Evolutionary conservation across 306 rosid species (phyloP).

Genomic region (Comarum palustre): DNA sequence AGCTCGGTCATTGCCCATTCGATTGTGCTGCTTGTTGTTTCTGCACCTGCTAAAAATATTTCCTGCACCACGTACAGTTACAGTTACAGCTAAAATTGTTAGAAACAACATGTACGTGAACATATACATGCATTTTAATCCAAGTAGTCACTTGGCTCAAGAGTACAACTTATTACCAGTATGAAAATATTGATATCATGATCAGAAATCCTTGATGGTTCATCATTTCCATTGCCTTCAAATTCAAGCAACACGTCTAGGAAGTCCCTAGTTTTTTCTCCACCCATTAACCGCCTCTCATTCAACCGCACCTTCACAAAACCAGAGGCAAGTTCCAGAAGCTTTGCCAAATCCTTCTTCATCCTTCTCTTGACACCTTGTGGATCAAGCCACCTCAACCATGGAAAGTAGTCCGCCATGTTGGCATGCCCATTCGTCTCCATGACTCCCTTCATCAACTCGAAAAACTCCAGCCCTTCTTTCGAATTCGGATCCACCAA

Average conservation of each 20-base stretch:
- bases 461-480: conserved; percentile 33
- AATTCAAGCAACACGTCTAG: conserved; percentile 50
- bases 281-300: neutral
- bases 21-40: conserved; percentile 48
- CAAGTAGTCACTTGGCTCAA: too few relatives aligned
- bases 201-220: conserved; percentile 32
- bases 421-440: conserved; percentile 42
- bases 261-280: conserved; percentile 29
- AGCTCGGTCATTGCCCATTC: conserved; percentile 62
- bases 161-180: conserved; percentile 41
- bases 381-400: conserved; percentile 15
- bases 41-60: conserved; percentile 51
- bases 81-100: neutral
- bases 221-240: conserved; percentile 31
- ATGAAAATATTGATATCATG: conserved; percentile 51
- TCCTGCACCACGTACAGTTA: conserved; percentile 24
- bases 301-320: conserved; percentile 37
- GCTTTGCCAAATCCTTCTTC: conserved; percentile 45
- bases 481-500: conserved; percentile 34
- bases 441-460: conserved; percentile 29
- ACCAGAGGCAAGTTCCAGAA: conserved; percentile 30
- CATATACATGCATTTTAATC: too few relatives aligned
- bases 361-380: conserved; percentile 25
- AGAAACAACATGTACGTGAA: too few relatives aligned
- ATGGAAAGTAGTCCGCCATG: conserved; percentile 28